phyloP scores from a whole-genome alignment of 176 grass and related monocot species.

The Triticum timopheevii region DNA sequence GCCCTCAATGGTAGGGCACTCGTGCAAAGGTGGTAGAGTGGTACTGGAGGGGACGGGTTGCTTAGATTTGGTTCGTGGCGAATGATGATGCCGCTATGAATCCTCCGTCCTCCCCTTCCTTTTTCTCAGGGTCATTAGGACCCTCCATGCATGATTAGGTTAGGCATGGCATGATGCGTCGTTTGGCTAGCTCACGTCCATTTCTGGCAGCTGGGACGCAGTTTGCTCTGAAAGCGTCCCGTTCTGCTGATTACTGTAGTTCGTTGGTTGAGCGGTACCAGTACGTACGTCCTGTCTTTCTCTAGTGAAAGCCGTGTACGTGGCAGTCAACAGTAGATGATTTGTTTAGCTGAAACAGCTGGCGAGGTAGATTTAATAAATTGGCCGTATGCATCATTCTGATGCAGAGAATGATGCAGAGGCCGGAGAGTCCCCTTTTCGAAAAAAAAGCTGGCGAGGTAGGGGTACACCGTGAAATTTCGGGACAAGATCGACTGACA shows the following conservation, averaged over 20 bases:
- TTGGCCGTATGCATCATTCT: no score
- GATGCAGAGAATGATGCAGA: no score
- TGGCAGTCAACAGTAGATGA: background rate
- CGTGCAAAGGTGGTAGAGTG: conserved; percentile 3
- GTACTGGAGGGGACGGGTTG: background rate
- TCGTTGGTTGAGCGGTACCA: background rate
- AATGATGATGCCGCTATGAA: background rate
- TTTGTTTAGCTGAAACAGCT: background rate
- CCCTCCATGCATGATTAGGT: background rate
- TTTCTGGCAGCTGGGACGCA: background rate
- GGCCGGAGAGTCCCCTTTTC: no score
- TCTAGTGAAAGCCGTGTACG: background rate
- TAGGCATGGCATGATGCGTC: background rate
- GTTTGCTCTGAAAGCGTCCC: background rate
- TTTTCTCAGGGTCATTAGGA: background rate
- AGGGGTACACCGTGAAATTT: background rate
- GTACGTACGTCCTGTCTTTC: background rate
- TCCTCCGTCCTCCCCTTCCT: background rate
- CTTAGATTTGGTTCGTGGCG: conserved; percentile 4
- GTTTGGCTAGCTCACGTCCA: background rate
- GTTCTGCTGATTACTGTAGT: background rate
- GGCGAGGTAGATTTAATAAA: no score
- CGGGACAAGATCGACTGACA: no score
- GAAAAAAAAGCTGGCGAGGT: background rate
- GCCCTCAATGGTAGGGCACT: conserved; percentile 46